Evolutionary conservation across 129 eudicot species (phyloP).

Genomic region (Lactuca sativa): DNA sequence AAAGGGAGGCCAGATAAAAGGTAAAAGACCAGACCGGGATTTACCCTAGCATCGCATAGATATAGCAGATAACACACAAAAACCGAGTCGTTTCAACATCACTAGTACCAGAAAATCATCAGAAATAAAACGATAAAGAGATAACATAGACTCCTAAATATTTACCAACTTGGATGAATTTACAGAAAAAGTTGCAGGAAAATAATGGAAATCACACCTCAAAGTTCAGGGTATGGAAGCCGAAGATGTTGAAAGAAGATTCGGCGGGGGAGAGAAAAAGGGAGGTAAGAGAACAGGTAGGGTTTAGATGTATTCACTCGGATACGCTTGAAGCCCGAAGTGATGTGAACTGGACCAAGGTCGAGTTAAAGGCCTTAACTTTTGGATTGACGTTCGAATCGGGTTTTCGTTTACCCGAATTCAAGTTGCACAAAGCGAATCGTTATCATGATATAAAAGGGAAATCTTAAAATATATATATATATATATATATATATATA

Average conservation of each 20-base stretch:
- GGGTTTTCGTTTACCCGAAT: too few species aligned
- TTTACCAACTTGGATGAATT: not conserved
- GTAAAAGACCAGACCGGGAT: not conserved
- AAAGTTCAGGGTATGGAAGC: not conserved
- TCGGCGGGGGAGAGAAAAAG: constrained; percentile 8
- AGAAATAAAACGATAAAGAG: not conserved
- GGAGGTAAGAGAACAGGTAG: not conserved
- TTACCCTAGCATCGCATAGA: not conserved
- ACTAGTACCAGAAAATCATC: not conserved
- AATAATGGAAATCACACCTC: constrained; percentile 3
- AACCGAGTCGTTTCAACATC: constrained; percentile 1
- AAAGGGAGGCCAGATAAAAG: not conserved
- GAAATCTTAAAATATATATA: too few species aligned
- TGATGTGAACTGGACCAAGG: not conserved
- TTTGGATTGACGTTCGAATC: too few species aligned
- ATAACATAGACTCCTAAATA: not conserved
- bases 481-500: too few species aligned
- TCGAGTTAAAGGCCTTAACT: too few species aligned
- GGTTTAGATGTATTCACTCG: constrained; percentile 23
- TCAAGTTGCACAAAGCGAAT: too few species aligned
- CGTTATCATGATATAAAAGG: too few species aligned
- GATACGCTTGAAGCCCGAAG: constrained; percentile 8
- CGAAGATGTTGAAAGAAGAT: constrained; percentile 4
- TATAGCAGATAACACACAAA: not conserved
- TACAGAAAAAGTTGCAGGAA: constrained; percentile 4